phyloP scores from a whole-genome alignment of 1,284 basidiomycete species.

The Apiotrichum montevideense region DNA sequence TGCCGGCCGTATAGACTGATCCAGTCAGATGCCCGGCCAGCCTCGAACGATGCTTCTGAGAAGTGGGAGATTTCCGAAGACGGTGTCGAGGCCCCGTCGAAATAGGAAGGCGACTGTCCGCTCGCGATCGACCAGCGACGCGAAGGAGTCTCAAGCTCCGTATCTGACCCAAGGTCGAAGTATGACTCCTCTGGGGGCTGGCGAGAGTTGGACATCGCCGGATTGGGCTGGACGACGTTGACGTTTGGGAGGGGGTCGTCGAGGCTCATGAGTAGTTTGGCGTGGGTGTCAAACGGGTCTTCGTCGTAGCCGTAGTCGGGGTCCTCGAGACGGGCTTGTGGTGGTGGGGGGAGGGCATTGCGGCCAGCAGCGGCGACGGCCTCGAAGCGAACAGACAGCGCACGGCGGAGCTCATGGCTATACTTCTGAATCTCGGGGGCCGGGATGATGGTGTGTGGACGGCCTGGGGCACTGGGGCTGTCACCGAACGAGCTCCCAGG shows the following conservation, averaged over 20 bases:
- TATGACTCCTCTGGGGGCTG: background rate
- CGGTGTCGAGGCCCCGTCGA: background rate
- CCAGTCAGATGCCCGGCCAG: slow-evolving; percentile 14
- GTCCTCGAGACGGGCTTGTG: slow-evolving; percentile 3
- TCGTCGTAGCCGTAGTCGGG: slow-evolving; percentile 21
- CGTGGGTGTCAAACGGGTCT: slow-evolving; percentile 17
- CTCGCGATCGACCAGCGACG: background rate
- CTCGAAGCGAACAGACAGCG: slow-evolving; percentile 9
- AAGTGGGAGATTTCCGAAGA: background rate
- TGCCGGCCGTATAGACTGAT: slow-evolving; percentile 10
- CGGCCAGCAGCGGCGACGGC: slow-evolving; percentile 8
- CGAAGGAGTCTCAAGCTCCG: background rate
- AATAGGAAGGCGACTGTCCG: background rate
- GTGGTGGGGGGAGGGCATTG: slow-evolving; percentile 4
- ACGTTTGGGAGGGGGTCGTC: background rate
- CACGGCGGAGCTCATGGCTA: slow-evolving; percentile 11
- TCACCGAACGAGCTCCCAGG: no score
- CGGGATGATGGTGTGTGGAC: slow-evolving; percentile 1
- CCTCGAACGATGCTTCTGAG: slow-evolving; percentile 15
- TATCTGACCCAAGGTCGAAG: slow-evolving; percentile 2
- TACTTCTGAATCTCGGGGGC: slow-evolving; percentile 15
- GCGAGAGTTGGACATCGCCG: background rate
- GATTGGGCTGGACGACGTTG: background rate
- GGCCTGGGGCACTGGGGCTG: no score
- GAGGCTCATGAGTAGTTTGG: slow-evolving; percentile 6